Evolutionary conservation across 352 stramenopile species (phyloP).

Genomic region (Globisporangium middletonii): DNA sequence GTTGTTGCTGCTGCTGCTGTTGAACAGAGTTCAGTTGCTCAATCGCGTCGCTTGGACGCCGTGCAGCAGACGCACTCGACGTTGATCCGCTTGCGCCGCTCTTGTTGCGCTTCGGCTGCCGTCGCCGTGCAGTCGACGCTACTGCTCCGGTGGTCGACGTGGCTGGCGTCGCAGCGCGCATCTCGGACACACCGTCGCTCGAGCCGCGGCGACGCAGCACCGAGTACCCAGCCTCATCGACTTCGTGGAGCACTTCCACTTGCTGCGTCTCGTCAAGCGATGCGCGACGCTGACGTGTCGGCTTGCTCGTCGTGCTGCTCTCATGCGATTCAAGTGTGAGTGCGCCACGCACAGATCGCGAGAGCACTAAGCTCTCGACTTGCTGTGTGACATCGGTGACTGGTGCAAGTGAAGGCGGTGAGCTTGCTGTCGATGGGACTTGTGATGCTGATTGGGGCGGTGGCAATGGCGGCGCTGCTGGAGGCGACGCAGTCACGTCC

Average conservation of each 20-base stretch:
- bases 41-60: background rate
- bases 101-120: constrained; percentile 6
- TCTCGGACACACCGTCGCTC: constrained; percentile 3
- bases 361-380: too few relatives aligned
- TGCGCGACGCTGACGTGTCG: constrained; percentile 16
- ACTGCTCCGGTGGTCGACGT: background rate
- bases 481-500: constrained; percentile 1
- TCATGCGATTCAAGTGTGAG: too few relatives aligned
- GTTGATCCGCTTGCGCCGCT: background rate
- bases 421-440: too few relatives aligned
- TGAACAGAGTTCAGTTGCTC: background rate
- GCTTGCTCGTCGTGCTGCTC: background rate
- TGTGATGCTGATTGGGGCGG: too few relatives aligned
- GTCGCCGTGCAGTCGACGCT: constrained; percentile 1
- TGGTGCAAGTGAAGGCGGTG: too few relatives aligned
- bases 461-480: background rate
- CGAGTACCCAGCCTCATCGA: constrained; percentile 48
- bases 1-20: constrained; percentile 4
- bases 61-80: background rate
- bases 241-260: constrained; percentile 5
- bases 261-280: constrained; percentile 6
- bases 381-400: too few relatives aligned
- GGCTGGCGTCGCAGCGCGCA: constrained; percentile 1
- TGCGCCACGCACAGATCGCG: too few relatives aligned
- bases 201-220: constrained; percentile 33